Evolutionary conservation across 2,329 filamentous ascomycete genomes (phyloP), one percentile per base, ranked within the genome.

Genomic region (Penicillium thymicola): DNA sequence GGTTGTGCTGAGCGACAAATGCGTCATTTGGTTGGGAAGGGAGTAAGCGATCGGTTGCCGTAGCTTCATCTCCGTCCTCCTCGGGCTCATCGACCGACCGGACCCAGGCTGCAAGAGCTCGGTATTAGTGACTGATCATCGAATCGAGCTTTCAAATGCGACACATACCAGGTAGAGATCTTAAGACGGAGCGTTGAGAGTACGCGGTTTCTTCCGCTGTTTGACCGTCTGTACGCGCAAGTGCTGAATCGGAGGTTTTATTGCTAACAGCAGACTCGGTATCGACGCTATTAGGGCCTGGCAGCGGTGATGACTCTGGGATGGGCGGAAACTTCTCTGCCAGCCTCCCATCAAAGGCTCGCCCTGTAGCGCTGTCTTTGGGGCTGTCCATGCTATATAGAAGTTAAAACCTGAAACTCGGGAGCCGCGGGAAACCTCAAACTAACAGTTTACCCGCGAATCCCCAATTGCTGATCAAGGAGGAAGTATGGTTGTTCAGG

Each of bases 1-100:
- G 70, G 54, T 79, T 78, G 61, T 79, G 78, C 44, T 79, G 77
- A 41, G 78, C 78, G 44, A 79, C 70, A 34, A 75, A 60, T n/a
- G 74, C 77, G 48, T 70, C 72, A 36, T 71, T 64, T 37, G 72
- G 72, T 36, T 73, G 68, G 27, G 70, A 62, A 45, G 74, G 75
- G 10, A 78, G 67, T 16, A 76, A 63, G 14, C 62, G 65, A 38
- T 71, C 70, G 38, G 71, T 69, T 43, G 62, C 66, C 42, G 65
- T 59, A 38, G 74, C 65, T 38, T 75, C 71, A 25, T 71, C 62
- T 37, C 73, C 76, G 36, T 65, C 63, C 4, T 73, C 70, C 23
- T 74, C 73, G n/a, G 57, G 45, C 46, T 64, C 55, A 44, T 76
- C 73, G 21, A 76, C 70, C 23, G 76, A 77, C 40, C 69, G 70